A percentile compares a stretch with the other conserved stretches of the same genome.
Evolutionary conservation across 2,329 filamentous ascomycete genomes (phyloP).

Genomic region (Penicillium griseofulvum): DNA sequence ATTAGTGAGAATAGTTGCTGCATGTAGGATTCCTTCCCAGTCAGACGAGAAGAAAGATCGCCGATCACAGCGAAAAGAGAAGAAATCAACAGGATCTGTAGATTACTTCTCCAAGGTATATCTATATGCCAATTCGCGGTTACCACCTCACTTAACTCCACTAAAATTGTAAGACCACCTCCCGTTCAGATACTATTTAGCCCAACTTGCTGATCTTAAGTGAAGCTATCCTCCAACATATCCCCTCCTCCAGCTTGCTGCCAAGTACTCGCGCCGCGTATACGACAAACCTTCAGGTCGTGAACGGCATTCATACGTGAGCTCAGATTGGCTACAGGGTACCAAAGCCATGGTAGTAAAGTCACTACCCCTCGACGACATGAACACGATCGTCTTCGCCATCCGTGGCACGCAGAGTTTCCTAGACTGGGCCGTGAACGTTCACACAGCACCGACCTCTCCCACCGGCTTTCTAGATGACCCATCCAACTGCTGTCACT

Average conservation of each 20-base stretch:
- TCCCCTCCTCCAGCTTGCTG: constrained; percentile 73
- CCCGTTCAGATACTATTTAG: background rate
- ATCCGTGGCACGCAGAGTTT: constrained; percentile 78
- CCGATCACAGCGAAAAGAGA: background rate
- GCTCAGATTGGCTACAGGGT: constrained; percentile 69
- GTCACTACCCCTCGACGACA: constrained; percentile 72
- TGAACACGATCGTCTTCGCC: constrained; percentile 77
- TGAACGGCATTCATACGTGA: constrained; percentile 67
- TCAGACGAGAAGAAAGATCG: constrained; percentile 5
- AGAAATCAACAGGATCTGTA: constrained; percentile 20
- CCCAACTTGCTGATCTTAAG: background rate
- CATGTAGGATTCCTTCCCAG: constrained; percentile 12
- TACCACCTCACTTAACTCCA: constrained; percentile 65
- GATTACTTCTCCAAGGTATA: constrained; percentile 75
- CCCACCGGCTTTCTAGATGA: constrained; percentile 75
- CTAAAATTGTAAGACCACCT: constrained; percentile 59
- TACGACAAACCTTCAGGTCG: constrained; percentile 64
- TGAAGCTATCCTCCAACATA: constrained; percentile 69
- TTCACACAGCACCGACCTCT: constrained; percentile 65
- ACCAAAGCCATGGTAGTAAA: constrained; percentile 85
- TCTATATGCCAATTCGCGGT: constrained; percentile 71
- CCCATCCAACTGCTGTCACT: constrained; percentile 71
- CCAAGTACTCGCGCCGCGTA: constrained; percentile 71
- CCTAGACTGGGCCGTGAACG: constrained; percentile 83
- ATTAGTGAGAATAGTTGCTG: constrained; percentile 11